Percentiles rank a stretch among this genome's conserved stretches.
Conservation (phyloP, 2,329 filamentous ascomycete species). For the Penicillium sclerotigenum region DNA sequence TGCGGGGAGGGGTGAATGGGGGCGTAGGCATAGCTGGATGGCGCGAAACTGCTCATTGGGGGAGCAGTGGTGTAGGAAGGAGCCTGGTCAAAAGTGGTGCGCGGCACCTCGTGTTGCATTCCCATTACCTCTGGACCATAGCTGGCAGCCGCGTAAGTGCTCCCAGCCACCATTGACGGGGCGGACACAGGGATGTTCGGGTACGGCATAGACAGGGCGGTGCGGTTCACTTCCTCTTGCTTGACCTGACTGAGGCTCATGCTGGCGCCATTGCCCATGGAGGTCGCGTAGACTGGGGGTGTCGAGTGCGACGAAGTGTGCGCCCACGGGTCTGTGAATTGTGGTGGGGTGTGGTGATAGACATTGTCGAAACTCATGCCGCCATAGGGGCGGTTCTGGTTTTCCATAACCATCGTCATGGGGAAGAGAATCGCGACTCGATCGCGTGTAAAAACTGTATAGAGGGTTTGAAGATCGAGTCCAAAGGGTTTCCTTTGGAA, state of each 20-base stretch:
- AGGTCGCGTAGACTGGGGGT: constrained; percentile 59
- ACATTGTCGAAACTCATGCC: constrained; percentile 78
- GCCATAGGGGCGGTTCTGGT: constrained; percentile 76
- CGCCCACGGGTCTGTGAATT: constrained; percentile 89
- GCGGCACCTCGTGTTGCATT: constrained; percentile 72
- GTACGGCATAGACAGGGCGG: constrained; percentile 67
- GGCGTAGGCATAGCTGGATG: constrained; percentile 75
- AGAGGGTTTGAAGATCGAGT: background rate
- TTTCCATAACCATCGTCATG: constrained; percentile 96
- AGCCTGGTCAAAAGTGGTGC: constrained; percentile 69
- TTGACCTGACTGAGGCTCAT: constrained; percentile 53
- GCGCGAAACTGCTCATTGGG: constrained; percentile 65
- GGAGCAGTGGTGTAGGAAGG: constrained; percentile 66
- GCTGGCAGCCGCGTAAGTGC: constrained; percentile 63
- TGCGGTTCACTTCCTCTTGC: constrained; percentile 54
- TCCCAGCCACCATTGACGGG: constrained; percentile 66
- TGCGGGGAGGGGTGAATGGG: constrained; percentile 55
- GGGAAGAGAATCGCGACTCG: constrained; percentile 37
- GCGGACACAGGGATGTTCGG: constrained; percentile 69
- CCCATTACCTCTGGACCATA: constrained; percentile 66
- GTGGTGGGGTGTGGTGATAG: constrained; percentile 60
- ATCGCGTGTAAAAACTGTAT: constrained; percentile 12
- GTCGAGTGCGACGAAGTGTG: constrained; percentile 55
- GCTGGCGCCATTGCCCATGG: constrained; percentile 60
- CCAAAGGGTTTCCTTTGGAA: background rate